Evolutionary conservation across 371 early-diverging fungal species (phyloP), one percentile per base, ranked within the genome.

Genomic region (Lichtheimia corymbifera): DNA sequence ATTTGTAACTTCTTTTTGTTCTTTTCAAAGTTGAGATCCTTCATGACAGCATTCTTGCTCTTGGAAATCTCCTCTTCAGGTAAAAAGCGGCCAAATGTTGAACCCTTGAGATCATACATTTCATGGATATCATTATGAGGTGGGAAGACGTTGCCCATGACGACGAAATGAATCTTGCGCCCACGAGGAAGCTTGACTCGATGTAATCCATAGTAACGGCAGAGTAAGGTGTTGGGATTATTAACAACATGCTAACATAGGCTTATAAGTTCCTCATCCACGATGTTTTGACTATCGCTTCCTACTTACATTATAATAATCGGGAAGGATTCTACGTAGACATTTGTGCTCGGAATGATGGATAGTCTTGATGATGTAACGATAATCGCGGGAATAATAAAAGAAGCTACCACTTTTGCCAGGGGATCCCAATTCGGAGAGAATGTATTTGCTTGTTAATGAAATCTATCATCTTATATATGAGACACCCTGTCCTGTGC

Each of bases 61-160:
- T 79, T 82, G 7, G 79, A 74, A 17, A 87, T 77, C 51, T 93
- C 95, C 53, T 91, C 90, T 25, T 85, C 83, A 40, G 86, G 83
- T 53, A 89, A 84, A 30, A 83, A 76, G 44, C 99, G 87, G 9
- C 99, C 99, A 54, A 94, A 78, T 11, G 89, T 87, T 1, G 97
- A 97, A 0, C 99, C 95, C 79, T 98, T 98, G 41, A 98, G 74
- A 72, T 98, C 99, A 64, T 91, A 98, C 35, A 89, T 91, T 69
- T 93, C 92, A 70, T 98, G 98, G 43, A 98, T 95, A 73, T 97
- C 96, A 68, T 93, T 91, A 80, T 94, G 92, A 12, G 97, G 88
- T 4, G 99, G 98, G 69, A 96, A 91, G n/a, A 97, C 93, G 68
- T 98, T 98, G 61, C 93, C 95, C 99, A 98, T 98, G 43, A 98